Evolutionary conservation across 768 basidiomycete species (phyloP), one percentile per base, ranked within the genome.

Genomic region (Solioccasus polychromus): DNA sequence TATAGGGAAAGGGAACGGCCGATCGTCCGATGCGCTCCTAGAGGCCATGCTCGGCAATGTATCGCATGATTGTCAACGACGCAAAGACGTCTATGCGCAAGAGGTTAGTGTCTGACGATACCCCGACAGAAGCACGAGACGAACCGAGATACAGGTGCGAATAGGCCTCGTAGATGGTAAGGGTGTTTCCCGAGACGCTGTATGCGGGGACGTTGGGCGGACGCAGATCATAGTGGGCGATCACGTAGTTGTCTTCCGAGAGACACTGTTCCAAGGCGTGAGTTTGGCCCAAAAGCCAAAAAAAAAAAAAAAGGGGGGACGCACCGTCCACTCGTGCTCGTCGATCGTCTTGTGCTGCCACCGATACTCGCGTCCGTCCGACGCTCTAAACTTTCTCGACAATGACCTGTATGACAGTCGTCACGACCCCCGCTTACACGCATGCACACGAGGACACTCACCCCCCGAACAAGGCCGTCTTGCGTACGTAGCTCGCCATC

Each of bases 301-400:
- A 17, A 6, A 3, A 32, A 35, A 26, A 30, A 47, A 19, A 43
- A 12, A 47, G 12, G 40, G 22, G 35, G n/a, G 18, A 75, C 86
- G 60, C 62, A 88, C 86, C 60, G 85, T 73, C 86, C 86, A 89
- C 66, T 88, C 84, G 47, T 86, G 84, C 15, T 75, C 80, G 8
- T 72, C 70, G 24, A 74, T 62, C 31, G 68, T 69, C 24, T 73
- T 73, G 63, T 79, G 69, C 23, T 75, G 74, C 86, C 86, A 89
- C 60, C 72, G 72, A 53, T 88, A 88, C 56, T 88, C 85, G 22
- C 71, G 71, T 26, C 84, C 84, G 59, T 88, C 83, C 31, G 80
- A 80, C 14, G 75, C 85, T 37, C 63, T 68, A 52, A 88, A 89
- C 62, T 84, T 86, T 35, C 86, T 67, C 35, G 77, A 77, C 50